Conservation (phyloP, 768 basidiomycete genomes). For the Cystobasidium ongulense region DNA sequence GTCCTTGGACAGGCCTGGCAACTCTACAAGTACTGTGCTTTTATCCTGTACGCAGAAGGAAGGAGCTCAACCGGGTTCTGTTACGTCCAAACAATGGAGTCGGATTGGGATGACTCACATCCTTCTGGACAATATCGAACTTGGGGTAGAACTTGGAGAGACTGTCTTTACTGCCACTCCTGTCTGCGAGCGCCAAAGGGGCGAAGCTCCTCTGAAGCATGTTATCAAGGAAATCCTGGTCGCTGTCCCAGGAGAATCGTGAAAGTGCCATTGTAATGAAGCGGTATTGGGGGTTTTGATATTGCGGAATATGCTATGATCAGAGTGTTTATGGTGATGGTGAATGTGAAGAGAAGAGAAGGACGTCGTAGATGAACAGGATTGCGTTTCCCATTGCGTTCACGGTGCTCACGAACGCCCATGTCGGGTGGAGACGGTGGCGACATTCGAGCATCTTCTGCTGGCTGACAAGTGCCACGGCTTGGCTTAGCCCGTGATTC, state of each 20-base stretch:
- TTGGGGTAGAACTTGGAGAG: conserved; percentile 1
- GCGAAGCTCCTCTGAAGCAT: background rate
- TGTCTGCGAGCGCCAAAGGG: background rate
- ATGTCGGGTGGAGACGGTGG: background rate
- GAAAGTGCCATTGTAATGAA: background rate
- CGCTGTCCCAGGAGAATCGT: background rate
- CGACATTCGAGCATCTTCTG: background rate
- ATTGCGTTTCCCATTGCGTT: too few relatives aligned
- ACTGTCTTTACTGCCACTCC: background rate
- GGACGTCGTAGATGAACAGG: too few relatives aligned
- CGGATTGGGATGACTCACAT: conserved; percentile 2
- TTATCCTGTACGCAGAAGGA: background rate
- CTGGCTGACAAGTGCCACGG: background rate
- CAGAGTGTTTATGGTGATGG: too few relatives aligned
- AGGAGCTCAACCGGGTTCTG: background rate
- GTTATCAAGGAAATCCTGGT: background rate
- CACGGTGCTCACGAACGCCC: background rate
- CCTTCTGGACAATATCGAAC: conserved; percentile 12
- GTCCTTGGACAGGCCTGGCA: conserved; percentile 10
- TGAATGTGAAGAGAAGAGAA: background rate
- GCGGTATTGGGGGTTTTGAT: too few relatives aligned
- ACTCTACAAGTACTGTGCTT: background rate
- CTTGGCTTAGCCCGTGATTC: too few relatives aligned
- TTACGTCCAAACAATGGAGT: background rate
- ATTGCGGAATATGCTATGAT: too few relatives aligned